These are phyloP conservation scores for Artemisia princeps DNA, from an alignment of 140 eudicot genomes.

Conservation along the genomic window DNA sequence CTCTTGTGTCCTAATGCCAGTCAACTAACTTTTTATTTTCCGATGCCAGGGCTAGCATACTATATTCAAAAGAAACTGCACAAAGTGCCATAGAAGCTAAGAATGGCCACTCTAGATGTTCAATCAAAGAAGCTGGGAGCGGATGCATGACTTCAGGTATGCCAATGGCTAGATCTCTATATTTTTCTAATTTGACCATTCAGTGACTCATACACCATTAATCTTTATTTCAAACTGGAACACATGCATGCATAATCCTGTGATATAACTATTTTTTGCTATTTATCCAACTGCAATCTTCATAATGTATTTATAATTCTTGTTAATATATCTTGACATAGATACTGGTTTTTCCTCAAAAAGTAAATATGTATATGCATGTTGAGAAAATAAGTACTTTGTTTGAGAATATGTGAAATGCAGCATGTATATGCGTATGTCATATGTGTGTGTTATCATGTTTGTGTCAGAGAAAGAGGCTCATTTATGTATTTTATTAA, in stretches of 20 bases:
- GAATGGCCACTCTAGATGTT: slow-evolving; percentile 46
- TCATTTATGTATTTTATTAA: not conserved
- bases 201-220: too few relatives aligned
- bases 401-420: too few relatives aligned
- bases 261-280: not conserved
- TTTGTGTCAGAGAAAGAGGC: not conserved
- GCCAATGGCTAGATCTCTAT: slow-evolving; percentile 44
- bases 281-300: not conserved
- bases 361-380: too few relatives aligned
- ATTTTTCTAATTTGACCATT: slow-evolving; percentile 31
- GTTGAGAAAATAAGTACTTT: too few relatives aligned
- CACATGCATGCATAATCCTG: too few relatives aligned
- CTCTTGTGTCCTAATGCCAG: not conserved
- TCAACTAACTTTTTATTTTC: not conserved
- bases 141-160: not conserved
- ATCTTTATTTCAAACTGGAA: too few relatives aligned
- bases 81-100: slow-evolving; percentile 40
- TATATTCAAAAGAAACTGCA: slow-evolving; percentile 45
- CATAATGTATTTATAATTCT: not conserved
- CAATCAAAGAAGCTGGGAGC: slow-evolving; percentile 50
- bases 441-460: not conserved
- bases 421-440: not conserved
- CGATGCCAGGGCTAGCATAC: slow-evolving; percentile 48
- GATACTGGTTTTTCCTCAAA: not conserved
- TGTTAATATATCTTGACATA: not conserved